A percentile compares a stretch with the other conserved stretches of the same genome.
These are phyloP conservation scores for Rostrohypoxylon terebratum DNA, from an alignment of 495 filamentous ascomycete genomes.

Conservation along the genomic window DNA sequence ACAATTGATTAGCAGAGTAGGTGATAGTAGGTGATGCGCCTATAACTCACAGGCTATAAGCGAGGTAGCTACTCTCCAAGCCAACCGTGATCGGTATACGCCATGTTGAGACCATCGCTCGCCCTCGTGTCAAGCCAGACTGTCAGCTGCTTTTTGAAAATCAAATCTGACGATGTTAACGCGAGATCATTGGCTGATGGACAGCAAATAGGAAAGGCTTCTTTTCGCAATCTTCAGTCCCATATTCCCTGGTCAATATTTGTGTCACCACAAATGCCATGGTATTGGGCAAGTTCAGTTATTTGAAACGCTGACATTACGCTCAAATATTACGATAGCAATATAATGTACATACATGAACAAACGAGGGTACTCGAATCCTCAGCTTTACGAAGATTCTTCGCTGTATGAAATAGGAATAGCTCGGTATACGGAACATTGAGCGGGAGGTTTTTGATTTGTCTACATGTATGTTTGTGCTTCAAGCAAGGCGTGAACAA, in stretches of 20 bases:
- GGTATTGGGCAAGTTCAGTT: background rate
- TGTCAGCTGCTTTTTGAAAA: slow-evolving; percentile 11
- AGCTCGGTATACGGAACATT: background rate
- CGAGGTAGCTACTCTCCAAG: slow-evolving; percentile 6
- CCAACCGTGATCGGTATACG: background rate
- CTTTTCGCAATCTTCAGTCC: background rate
- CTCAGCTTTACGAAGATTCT: background rate
- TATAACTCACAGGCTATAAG: too few species aligned
- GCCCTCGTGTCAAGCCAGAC: slow-evolving; percentile 8
- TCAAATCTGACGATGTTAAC: slow-evolving; percentile 10
- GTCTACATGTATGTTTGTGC: background rate
- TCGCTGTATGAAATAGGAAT: background rate
- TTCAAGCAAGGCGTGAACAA: background rate
- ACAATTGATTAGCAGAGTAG: background rate
- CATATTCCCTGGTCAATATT: background rate
- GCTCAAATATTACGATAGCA: slow-evolving; percentile 1
- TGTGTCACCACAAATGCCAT: background rate
- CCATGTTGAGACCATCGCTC: background rate
- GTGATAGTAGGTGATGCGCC: background rate
- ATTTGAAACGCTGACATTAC: slow-evolving; percentile 5
- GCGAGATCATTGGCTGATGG: slow-evolving; percentile 17
- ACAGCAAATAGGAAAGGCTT: slow-evolving; percentile 20
- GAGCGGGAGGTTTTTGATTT: background rate
- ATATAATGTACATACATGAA: background rate
- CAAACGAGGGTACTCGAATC: background rate